Conservation (phyloP, 176 grass and related monocot genomes). For the Oryza nivara region DNA sequence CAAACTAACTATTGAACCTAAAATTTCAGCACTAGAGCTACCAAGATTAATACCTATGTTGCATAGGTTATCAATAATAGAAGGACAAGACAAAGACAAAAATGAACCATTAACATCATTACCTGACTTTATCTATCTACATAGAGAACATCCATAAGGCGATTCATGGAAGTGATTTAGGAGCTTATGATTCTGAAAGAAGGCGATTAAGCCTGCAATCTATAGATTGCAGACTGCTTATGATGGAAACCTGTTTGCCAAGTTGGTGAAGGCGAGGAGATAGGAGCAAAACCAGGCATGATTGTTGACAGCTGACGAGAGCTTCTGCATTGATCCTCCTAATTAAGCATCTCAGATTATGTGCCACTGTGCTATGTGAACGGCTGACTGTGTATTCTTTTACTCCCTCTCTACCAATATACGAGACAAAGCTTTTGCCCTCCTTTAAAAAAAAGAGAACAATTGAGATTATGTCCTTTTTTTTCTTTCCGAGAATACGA, state of each 20-base stretch:
- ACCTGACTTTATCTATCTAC: conserved; percentile 51
- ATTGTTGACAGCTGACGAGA: not conserved
- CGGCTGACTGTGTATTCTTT: no score
- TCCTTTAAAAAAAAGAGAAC: no score
- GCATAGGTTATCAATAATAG: no score
- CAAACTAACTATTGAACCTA: no score
- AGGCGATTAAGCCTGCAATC: conserved; percentile 42
- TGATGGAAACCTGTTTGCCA: conserved; percentile 71
- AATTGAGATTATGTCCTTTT: no score
- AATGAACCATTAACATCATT: no score
- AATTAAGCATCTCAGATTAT: not conserved
- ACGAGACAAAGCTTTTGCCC: no score
- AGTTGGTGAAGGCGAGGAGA: conserved; percentile 47
- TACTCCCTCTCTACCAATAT: no score
- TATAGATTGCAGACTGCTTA: not conserved
- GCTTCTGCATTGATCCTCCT: conserved; percentile 11
- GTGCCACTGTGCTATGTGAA: not conserved
- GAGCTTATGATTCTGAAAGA: conserved; percentile 63
- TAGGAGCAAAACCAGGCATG: conserved; percentile 6
- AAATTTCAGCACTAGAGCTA: no score
- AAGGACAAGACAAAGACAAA: no score
- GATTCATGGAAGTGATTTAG: conserved; percentile 79
- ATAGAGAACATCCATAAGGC: conserved; percentile 80
- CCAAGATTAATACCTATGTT: no score
- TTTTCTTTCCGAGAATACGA: no score